A percentile compares a stretch with the other conserved stretches of the same genome.
Conservation (phyloP, 257 asterid genomes). For the Schizonepeta tenuifolia region DNA sequence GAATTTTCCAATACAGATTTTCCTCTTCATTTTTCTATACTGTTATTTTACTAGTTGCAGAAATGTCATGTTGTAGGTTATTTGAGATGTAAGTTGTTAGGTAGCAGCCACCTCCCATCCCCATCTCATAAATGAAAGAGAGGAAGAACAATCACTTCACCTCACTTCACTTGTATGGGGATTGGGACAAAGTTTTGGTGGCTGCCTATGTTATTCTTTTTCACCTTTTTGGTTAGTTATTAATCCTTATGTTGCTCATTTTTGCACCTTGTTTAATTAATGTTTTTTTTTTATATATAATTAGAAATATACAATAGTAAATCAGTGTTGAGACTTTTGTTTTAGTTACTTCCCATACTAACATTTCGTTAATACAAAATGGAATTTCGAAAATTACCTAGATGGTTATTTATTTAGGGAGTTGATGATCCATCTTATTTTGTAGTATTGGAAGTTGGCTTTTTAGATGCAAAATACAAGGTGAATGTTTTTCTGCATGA, state of each 20-base stretch:
- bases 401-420: too few relatives aligned
- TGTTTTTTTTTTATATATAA: not conserved
- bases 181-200: not conserved
- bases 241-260: not conserved
- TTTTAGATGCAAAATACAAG: too few relatives aligned
- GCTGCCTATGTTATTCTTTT: conserved; percentile 1
- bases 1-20: conserved; percentile 24
- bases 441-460: too few relatives aligned
- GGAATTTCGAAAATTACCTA: too few relatives aligned
- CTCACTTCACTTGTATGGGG: not conserved
- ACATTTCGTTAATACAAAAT: too few relatives aligned
- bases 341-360: too few relatives aligned
- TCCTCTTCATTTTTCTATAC: not conserved
- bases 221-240: not conserved
- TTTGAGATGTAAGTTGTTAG: not conserved
- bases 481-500: too few relatives aligned
- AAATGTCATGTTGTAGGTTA: not conserved
- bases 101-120: not conserved
- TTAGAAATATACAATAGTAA: too few relatives aligned
- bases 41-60: conserved; percentile 16
- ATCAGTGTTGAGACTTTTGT: too few relatives aligned
- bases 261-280: not conserved
- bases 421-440: too few relatives aligned
- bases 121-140: not conserved
- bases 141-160: not conserved